Base-by-base conservation (phyloP, 371 early-diverging fungal genomes). In the Coelomomyces lativittatus region DNA sequence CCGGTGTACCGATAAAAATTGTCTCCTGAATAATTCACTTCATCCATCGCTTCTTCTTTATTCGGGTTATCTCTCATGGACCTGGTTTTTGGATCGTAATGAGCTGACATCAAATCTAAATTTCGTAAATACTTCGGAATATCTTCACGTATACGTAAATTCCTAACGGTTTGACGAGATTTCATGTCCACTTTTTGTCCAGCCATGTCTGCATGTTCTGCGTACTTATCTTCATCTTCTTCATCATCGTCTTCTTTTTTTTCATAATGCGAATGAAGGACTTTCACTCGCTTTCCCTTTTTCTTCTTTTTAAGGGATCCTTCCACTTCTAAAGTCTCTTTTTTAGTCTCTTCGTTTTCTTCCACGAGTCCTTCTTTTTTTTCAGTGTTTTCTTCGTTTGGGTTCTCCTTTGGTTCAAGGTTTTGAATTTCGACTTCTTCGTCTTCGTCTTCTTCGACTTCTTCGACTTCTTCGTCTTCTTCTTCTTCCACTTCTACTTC, bases 11-110 rank as follows among this genome's bases (percentile, higher is more conserved):
- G 67, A 7, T 82, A 75, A 67, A 90, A 88, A 55, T 92, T 90
- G 58, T 96, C 97, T 32, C 91, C 97, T 8, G 86, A 74, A 51
- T 75, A 86, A 2, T 55, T 53, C 10, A 60, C 39, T 53, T 64
- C 58, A 41, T 24, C 26, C 4, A 36, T 25, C 12, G 8, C 38
- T 39, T 72, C 73, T 24, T 79, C 82, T 44, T 70, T 67, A 40
- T 78, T 60, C 17, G 93, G 93, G 62, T 91, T 90, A 39, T 90
- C 95, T 56, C 91, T 82, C 97, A 95, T 95, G 3, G 93, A 88
- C 35, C 96, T 80, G 8, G 96, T 88, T 61, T 97, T 97, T 28
- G 97, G 97, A 64, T 97, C 93, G 58, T 97, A 97, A 67, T 88
- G 82, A 0, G 92, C 96, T 1, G 88, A 86, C 51, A 91, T 78